These are phyloP conservation scores for Rehmannia glutinosa DNA, from an alignment of 257 asterid genomes.

Conservation along the genomic window DNA sequence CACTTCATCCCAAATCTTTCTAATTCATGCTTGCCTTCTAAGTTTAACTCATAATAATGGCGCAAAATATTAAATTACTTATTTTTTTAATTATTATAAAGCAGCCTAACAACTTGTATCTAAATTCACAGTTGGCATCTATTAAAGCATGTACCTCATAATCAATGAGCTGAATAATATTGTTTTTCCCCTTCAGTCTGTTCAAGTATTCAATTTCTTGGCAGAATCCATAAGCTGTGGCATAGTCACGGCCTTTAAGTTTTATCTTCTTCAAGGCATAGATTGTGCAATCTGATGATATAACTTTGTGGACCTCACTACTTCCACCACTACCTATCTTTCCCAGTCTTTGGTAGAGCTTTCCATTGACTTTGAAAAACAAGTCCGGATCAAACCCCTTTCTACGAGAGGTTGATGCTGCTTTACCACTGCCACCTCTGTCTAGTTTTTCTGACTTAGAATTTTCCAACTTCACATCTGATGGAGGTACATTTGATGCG, in stretches of 20 bases:
- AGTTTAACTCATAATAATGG: not conserved
- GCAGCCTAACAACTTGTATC: not conserved
- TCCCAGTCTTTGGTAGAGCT: conserved; percentile 94
- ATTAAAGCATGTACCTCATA: conserved; percentile 61
- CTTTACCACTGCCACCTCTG: conserved; percentile 53
- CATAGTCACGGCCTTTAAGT: conserved; percentile 97
- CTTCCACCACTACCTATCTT: conserved; percentile 99
- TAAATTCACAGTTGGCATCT: conserved; percentile 14
- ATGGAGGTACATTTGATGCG: conserved; percentile 34
- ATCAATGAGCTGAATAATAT: conserved; percentile 92
- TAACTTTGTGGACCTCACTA: conserved; percentile 99
- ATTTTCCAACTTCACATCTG: conserved; percentile 44
- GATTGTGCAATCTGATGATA: conserved; percentile 85
- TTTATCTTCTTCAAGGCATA: conserved; percentile 91
- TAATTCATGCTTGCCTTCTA: not conserved
- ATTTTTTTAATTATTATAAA: not conserved
- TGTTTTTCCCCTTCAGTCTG: conserved; percentile 70
- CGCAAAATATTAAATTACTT: not conserved
- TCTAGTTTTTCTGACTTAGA: conserved; percentile 57
- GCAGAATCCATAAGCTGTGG: conserved; percentile 95
- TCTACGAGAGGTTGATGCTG: conserved; percentile 69
- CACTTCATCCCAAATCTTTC: not conserved
- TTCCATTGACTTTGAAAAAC: conserved; percentile 93
- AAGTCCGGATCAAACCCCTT: conserved; percentile 77
- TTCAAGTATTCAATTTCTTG: conserved; percentile 87